phyloP scores from a whole-genome alignment of 192 early-diverging fungal genomes.

The Podila epigama region DNA sequence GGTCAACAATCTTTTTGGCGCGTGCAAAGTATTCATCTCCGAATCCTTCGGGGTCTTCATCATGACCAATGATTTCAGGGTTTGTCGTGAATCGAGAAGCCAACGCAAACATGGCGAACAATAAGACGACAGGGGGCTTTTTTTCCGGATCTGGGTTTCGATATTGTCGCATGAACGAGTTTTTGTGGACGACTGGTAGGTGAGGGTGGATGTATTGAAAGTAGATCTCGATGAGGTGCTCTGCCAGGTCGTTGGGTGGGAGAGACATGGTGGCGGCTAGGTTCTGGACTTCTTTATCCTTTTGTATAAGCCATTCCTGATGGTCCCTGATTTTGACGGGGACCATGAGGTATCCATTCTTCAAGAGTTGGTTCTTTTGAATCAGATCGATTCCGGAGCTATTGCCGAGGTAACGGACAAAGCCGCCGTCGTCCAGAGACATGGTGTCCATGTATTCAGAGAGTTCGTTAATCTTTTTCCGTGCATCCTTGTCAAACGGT shows the following conservation, averaged over 20 bases:
- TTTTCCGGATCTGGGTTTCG: constrained; percentile 44
- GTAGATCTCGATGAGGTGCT: constrained; percentile 67
- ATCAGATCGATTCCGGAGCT: constrained; percentile 79
- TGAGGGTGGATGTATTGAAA: constrained; percentile 73
- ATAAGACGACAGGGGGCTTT: constrained; percentile 47
- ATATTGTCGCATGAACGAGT: constrained; percentile 47
- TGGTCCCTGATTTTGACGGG: constrained; percentile 36
- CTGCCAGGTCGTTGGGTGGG: constrained; percentile 66
- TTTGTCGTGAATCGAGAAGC: constrained; percentile 57
- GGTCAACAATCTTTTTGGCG: constrained; percentile 74
- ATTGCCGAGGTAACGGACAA: constrained; percentile 75
- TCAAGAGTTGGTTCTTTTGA: constrained; percentile 65
- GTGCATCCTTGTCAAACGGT: constrained; percentile 14
- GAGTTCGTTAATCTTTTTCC: constrained; percentile 50
- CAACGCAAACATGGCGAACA: constrained; percentile 63
- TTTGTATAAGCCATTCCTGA: constrained; percentile 15
- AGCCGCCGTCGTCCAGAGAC: constrained; percentile 72
- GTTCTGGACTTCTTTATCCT: constrained; percentile 12
- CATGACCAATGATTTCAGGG: constrained; percentile 46
- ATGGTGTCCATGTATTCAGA: constrained; percentile 68
- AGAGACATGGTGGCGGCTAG: constrained; percentile 42
- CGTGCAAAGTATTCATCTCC: constrained; percentile 70
- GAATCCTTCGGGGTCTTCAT: constrained; percentile 52
- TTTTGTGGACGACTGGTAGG: constrained; percentile 72
- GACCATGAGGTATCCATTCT: constrained; percentile 57